These are phyloP conservation scores for Amphirosellinia nigrospora DNA, from an alignment of 495 filamentous ascomycete genomes.

Conservation along the genomic window DNA sequence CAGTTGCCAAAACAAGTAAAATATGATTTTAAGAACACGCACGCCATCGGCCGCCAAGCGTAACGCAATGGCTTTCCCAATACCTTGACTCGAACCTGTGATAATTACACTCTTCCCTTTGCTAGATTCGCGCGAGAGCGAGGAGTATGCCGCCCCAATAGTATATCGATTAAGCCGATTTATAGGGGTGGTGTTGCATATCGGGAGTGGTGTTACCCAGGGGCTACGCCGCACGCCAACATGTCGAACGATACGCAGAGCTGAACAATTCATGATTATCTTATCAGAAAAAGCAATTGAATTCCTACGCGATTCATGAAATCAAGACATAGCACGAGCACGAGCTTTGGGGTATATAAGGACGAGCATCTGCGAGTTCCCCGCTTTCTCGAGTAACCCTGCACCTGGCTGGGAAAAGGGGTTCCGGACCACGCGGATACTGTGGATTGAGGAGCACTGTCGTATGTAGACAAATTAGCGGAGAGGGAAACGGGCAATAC, in stretches of 20 bases:
- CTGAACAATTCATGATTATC: conserved; percentile 12
- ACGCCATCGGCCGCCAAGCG: conserved; percentile 62
- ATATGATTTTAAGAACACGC: background rate
- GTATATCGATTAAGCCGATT: background rate
- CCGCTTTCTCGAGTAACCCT: background rate
- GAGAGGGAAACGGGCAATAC: background rate
- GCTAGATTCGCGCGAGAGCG: conserved; percentile 1
- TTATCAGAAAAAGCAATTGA: background rate
- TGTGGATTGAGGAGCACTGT: background rate
- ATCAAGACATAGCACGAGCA: background rate
- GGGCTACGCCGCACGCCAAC: background rate
- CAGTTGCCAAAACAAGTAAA: background rate
- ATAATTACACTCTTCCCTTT: conserved; percentile 56
- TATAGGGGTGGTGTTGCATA: background rate
- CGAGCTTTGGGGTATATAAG: background rate
- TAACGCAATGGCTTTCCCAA: conserved; percentile 65
- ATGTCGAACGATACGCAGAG: background rate
- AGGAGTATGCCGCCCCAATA: conserved; percentile 16
- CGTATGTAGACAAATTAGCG: background rate
- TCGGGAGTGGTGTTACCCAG: background rate
- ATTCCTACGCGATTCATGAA: background rate
- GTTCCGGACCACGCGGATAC: background rate
- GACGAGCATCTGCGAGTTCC: background rate
- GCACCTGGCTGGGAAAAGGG: background rate
- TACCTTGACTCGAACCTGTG: conserved; percentile 63